Base-by-base conservation (phyloP, 345 rosid genomes). In the Dimocarpus longan region DNA sequence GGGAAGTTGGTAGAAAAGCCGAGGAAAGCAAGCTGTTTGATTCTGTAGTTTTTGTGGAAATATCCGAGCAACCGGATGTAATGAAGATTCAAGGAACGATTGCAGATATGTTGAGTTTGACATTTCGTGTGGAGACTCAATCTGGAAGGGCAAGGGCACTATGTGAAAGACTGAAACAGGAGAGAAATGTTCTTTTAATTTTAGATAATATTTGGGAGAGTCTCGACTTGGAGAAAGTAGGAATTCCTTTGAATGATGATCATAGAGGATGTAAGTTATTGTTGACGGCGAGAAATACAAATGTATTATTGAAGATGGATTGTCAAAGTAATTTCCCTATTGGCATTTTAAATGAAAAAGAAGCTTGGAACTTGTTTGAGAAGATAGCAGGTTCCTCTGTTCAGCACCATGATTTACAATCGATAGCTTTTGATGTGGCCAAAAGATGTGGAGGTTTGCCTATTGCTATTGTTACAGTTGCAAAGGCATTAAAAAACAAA, bases 381-480 rank as follows among this genome's bases (percentile, higher is more conserved):
- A 76, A 13, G 48, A 70, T 5, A 11, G 82, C 76, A 1, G 82
- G 84, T 11, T 66, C 59, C 6, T 13, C 5, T 43, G 44, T 43
- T 42, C 50, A 77, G 12, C 24, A 19, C 26, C n/a, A 19, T 6
- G 39, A 57, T 3, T 40, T 86, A 62, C 24, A 3, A 9, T 1
- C 78, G 24, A 4, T 72, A 13, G 88, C 84, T 10, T 10, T 0
- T 32, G 76, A 81, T 10, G 64, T 78, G 1, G 76, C 74, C 22
- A 21, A 39, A 10, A 70, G 42, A 42, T 87, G 86, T 73, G 82
- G 15, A 19, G 84, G 89, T 2, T 70, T 86, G 75, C 89, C 89
- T 0, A 6, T 86, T 22, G 13, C 71, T 0, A 54, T 86, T 44
- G 67, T 69, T 4, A 59, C 81, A 0, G 24, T 78, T 28, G 87